Evolutionary conservation across 2,329 filamentous ascomycete genomes (phyloP).

Genomic region (Xylariaceae sp.): DNA sequence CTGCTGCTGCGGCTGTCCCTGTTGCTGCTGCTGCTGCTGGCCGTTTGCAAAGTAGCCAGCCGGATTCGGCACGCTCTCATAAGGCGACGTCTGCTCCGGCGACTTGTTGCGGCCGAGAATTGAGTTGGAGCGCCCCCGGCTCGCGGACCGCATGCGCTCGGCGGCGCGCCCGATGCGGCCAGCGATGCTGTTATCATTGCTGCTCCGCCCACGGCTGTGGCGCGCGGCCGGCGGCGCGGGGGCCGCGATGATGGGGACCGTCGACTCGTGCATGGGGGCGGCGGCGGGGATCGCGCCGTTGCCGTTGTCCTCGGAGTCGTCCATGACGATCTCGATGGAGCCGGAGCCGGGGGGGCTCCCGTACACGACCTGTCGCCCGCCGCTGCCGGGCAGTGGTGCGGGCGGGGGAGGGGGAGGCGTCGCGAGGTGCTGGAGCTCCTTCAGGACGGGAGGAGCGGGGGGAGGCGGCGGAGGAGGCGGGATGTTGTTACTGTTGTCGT

Average conservation of each 20-base stretch:
- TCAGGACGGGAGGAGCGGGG: constrained; percentile 48
- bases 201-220: constrained; percentile 56
- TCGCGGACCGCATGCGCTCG: constrained; percentile 57
- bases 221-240: constrained; percentile 39
- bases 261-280: constrained; percentile 35
- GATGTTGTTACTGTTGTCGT: constrained; percentile 44
- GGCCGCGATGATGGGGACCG: constrained; percentile 40
- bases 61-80: constrained; percentile 33
- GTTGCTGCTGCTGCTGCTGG: constrained; percentile 1
- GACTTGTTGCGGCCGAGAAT: constrained; percentile 33
- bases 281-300: constrained; percentile 20
- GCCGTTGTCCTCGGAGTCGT: constrained; percentile 46
- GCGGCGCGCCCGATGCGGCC: constrained; percentile 54
- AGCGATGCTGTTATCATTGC: constrained; percentile 46
- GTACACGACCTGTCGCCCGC: constrained; percentile 35
- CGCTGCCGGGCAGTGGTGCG: constrained; percentile 44
- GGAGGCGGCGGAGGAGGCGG: constrained; percentile 49
- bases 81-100: constrained; percentile 32
- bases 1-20: constrained; percentile 27
- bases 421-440: constrained; percentile 60
- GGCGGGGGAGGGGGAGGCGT: constrained; percentile 59
- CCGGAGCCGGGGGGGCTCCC: constrained; percentile 42
- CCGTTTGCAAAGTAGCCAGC: constrained; percentile 24
- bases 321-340: constrained; percentile 64
- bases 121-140: constrained; percentile 48